A percentile compares a stretch with the other conserved stretches of the same genome.
These are phyloP conservation scores for Saccharata proteae DNA, from an alignment of 2,329 filamentous ascomycete species.

Conservation along the genomic window DNA sequence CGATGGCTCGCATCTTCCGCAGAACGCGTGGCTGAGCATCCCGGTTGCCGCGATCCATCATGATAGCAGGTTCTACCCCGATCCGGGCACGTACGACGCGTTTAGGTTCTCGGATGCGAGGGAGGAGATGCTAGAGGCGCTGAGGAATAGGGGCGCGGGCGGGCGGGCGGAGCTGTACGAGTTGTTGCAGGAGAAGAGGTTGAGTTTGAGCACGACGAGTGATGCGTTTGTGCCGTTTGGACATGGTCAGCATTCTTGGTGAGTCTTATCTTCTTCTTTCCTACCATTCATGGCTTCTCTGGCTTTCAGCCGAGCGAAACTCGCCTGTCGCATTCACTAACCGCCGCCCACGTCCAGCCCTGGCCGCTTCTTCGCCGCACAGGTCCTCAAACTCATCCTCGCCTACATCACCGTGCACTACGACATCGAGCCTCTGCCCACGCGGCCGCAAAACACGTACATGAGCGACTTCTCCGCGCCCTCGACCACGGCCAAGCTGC, in stretches of 20 bases:
- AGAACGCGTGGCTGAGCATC: constrained; percentile 13
- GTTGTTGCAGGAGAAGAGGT: background rate
- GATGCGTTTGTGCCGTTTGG: constrained; percentile 17
- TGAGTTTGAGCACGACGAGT: constrained; percentile 14
- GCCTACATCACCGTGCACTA: constrained; percentile 10
- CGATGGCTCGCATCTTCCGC: constrained; percentile 12
- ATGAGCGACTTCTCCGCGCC: too few species aligned
- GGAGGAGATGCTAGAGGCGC: constrained; percentile 10
- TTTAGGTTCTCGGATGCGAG: constrained; percentile 17
- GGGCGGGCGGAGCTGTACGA: background rate
- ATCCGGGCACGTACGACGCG: constrained; percentile 17
- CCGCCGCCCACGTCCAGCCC: too few species aligned
- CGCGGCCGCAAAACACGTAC: constrained; percentile 7
- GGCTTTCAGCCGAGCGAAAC: too few species aligned
- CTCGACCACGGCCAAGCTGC: too few species aligned
- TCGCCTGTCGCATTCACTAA: too few species aligned
- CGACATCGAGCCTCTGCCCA: constrained; percentile 9
- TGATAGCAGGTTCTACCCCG: constrained; percentile 17
- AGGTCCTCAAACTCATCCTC: constrained; percentile 11
- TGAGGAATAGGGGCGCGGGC: too few species aligned
- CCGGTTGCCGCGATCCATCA: constrained; percentile 14
- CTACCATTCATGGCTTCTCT: background rate
- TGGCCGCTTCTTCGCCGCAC: constrained; percentile 10
- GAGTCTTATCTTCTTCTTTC: background rate
- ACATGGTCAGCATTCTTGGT: constrained; percentile 19